Percentiles rank a stretch among this genome's conserved stretches.
Evolutionary conservation across 2,329 filamentous ascomycete species (phyloP).

Genomic region (Paecilomyces fulvus): DNA sequence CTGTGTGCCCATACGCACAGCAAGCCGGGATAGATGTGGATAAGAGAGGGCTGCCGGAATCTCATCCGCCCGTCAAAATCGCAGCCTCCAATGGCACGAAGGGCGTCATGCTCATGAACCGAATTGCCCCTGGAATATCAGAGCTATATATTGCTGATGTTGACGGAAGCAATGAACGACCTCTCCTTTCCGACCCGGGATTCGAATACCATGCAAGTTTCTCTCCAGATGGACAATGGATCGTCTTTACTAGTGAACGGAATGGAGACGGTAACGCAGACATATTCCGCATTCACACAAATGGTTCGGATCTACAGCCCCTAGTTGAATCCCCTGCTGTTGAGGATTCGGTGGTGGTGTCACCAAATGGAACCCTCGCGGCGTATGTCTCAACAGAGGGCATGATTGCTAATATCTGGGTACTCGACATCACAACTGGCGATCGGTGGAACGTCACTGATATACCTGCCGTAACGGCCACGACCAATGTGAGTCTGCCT

Average conservation of each 20-base stretch:
- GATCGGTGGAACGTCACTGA: slow-evolving; percentile 28
- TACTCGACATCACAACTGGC: slow-evolving; percentile 30
- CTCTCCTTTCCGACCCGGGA: slow-evolving; percentile 21
- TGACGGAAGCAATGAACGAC: slow-evolving; percentile 31
- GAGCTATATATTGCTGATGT: slow-evolving; percentile 27
- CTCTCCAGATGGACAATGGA: slow-evolving; percentile 32
- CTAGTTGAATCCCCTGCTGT: slow-evolving; percentile 26
- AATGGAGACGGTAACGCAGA: slow-evolving; percentile 34
- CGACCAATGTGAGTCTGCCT: slow-evolving; percentile 13
- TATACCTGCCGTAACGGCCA: slow-evolving; percentile 6
- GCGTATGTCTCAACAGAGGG: slow-evolving; percentile 35
- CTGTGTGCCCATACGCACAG: too few relatives aligned
- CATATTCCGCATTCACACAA: slow-evolving; percentile 28
- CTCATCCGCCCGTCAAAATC: too few relatives aligned
- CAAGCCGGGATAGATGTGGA: too few relatives aligned
- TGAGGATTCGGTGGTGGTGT: slow-evolving; percentile 31
- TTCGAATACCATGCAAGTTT: slow-evolving; percentile 36
- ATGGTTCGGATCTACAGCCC: slow-evolving; percentile 28
- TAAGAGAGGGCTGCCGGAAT: too few relatives aligned
- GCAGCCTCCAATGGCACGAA: too few relatives aligned
- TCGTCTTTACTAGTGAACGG: slow-evolving; percentile 34
- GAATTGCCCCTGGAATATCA: slow-evolving; percentile 23
- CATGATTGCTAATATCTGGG: slow-evolving; percentile 34
- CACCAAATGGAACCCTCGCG: slow-evolving; percentile 28
- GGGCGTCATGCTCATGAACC: slow-evolving; percentile 17